These are phyloP conservation scores for Circinella minor DNA, from an alignment of 371 early-diverging fungal genomes.

Conservation along the genomic window DNA sequence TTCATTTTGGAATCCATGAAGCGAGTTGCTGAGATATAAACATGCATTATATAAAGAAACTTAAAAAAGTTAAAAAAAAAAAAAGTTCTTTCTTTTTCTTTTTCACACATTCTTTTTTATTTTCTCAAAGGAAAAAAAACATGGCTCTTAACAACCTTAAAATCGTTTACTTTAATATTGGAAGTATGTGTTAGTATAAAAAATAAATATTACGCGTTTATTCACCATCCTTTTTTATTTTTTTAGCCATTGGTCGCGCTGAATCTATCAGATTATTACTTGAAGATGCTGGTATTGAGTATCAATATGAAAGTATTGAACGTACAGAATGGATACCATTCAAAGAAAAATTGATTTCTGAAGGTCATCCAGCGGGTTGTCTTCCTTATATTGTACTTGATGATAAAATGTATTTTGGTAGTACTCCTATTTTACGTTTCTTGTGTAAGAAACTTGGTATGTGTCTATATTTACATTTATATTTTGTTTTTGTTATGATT, in stretches of 20 bases:
- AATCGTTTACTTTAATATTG: background rate
- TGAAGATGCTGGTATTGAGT: slow-evolving; percentile 16
- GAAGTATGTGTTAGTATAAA: background rate
- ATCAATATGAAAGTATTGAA: slow-evolving; percentile 11
- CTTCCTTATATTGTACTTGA: slow-evolving; percentile 11
- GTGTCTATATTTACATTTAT: too few species aligned
- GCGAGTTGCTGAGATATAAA: too few species aligned
- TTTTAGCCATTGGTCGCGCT: background rate
- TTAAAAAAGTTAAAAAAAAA: too few species aligned
- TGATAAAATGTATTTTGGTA: slow-evolving; percentile 4
- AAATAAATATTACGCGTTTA: background rate
- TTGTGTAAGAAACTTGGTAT: slow-evolving; percentile 13
- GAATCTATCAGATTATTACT: slow-evolving; percentile 15
- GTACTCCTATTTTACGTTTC: slow-evolving; percentile 12
- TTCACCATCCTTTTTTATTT: too few species aligned
- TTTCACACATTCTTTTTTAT: background rate
- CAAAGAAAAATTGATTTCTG: background rate
- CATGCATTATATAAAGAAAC: too few species aligned
- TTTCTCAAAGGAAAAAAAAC: background rate
- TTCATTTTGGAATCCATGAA: too few species aligned
- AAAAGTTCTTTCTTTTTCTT: too few species aligned
- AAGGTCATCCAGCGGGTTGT: slow-evolving; percentile 3
- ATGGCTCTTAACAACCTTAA: background rate
- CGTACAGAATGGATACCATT: background rate
- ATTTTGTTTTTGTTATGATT: too few species aligned